Conservation (phyloP, 1,284 basidiomycete genomes). For the Fistulina hepatica region DNA sequence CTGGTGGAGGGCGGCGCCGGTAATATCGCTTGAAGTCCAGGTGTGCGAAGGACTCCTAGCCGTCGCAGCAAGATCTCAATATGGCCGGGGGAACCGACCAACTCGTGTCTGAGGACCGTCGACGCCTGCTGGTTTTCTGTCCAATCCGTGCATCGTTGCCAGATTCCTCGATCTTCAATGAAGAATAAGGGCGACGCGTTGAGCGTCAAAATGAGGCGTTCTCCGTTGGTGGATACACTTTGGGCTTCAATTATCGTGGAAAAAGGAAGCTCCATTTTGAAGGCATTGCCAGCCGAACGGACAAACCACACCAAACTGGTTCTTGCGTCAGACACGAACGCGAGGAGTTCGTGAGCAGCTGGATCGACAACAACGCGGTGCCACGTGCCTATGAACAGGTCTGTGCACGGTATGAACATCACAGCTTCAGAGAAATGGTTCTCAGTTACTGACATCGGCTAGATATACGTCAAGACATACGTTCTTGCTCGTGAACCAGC, state of each 20-base stretch:
- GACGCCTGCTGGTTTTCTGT: slow-evolving; percentile 66
- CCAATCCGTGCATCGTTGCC: slow-evolving; percentile 67
- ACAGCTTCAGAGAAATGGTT: slow-evolving; percentile 41
- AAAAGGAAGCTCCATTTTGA: slow-evolving; percentile 76
- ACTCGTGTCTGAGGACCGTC: slow-evolving; percentile 50
- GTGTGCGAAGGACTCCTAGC: too few species aligned
- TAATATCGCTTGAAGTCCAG: too few species aligned
- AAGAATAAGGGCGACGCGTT: slow-evolving; percentile 57
- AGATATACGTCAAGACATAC: slow-evolving; percentile 30
- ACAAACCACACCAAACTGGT: slow-evolving; percentile 69
- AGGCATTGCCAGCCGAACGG: slow-evolving; percentile 54
- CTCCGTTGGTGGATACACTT: slow-evolving; percentile 31
- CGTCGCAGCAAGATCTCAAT: too few species aligned
- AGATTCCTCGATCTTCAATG: slow-evolving; percentile 42
- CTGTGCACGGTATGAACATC: slow-evolving; percentile 62
- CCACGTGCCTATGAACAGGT: slow-evolving; percentile 68
- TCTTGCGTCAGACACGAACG: slow-evolving; percentile 57
- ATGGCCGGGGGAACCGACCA: slow-evolving; percentile 55
- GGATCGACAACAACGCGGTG: slow-evolving; percentile 49
- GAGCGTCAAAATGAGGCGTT: slow-evolving; percentile 52
- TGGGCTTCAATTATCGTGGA: slow-evolving; percentile 46
- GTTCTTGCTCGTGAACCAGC: slow-evolving; percentile 60
- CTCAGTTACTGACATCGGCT: slow-evolving; percentile 7
- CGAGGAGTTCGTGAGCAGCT: slow-evolving; percentile 54
- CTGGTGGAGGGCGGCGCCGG: too few species aligned